A percentile compares a stretch with the other conserved stretches of the same genome.
phyloP scores from a whole-genome alignment of 495 filamentous ascomycete species.

The Poronia punctata region DNA sequence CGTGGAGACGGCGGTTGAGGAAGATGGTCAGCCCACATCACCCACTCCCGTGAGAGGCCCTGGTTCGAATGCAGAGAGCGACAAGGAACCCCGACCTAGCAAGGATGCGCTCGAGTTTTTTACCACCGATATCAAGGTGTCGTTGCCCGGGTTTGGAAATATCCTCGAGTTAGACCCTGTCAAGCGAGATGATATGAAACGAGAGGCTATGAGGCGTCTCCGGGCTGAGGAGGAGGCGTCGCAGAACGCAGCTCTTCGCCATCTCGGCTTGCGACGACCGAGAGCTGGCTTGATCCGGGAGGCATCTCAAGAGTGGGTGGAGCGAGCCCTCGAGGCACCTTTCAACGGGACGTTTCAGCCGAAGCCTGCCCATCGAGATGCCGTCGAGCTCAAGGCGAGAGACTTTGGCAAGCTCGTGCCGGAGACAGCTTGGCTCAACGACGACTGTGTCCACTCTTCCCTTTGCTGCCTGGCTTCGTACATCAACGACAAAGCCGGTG shows the following conservation, averaged over 20 bases:
- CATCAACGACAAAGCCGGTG: conserved; percentile 45
- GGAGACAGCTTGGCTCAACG: conserved; percentile 64
- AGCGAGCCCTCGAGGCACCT: conserved; percentile 12
- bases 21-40: too few relatives aligned
- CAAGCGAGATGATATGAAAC: conserved; percentile 17
- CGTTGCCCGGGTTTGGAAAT: conserved; percentile 17
- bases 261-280: conserved; percentile 18
- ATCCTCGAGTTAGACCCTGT: conserved; percentile 6
- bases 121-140: conserved; percentile 16
- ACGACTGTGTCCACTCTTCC: conserved; percentile 70
- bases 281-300: conserved; percentile 20
- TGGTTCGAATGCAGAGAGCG: too few relatives aligned
- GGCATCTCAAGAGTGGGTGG: conserved; percentile 26
- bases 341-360: conserved; percentile 30
- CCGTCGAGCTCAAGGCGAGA: conserved; percentile 47
- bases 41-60: too few relatives aligned
- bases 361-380: conserved; percentile 29
- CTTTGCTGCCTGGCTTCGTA: conserved; percentile 54
- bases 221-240: conserved; percentile 13
- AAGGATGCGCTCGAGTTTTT: conserved; percentile 19
- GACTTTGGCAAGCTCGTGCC: conserved; percentile 58
- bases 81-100: too few relatives aligned
- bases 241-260: conserved; percentile 9
- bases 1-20: too few relatives aligned
- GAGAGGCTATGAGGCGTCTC: conserved; percentile 16